These are phyloP conservation scores for Oryza glaberrima DNA, from an alignment of 176 grass and related monocot genomes.

Conservation along the genomic window DNA sequence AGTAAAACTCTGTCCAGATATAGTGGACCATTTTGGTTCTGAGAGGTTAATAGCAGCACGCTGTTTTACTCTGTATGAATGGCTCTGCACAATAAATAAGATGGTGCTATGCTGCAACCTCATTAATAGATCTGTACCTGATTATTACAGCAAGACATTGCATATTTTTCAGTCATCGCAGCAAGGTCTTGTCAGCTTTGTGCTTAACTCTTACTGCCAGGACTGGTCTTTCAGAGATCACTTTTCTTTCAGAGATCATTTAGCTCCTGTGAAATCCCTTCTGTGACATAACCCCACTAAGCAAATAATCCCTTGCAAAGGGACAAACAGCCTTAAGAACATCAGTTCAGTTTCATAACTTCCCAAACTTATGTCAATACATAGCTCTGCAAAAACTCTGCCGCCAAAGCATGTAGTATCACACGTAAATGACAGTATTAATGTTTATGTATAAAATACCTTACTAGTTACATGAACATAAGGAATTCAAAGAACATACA, in stretches of 20 bases:
- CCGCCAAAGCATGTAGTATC: not conserved
- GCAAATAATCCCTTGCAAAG: not conserved
- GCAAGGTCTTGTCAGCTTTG: not conserved
- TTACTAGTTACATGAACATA: not conserved
- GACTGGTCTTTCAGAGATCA: not conserved
- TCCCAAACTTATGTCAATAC: not conserved
- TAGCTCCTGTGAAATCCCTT: not conserved
- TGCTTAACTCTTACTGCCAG: not conserved
- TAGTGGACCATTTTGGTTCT: not conserved
- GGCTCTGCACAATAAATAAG: not conserved
- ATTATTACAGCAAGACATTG: conserved; percentile 1
- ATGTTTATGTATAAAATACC: not conserved
- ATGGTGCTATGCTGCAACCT: not conserved
- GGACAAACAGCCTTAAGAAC: not conserved
- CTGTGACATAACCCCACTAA: not conserved
- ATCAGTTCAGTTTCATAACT: not conserved
- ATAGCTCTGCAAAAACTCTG: not conserved
- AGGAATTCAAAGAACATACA: not conserved
- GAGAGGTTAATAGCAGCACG: not conserved
- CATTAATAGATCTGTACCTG: not conserved
- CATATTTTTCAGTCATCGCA: not conserved
- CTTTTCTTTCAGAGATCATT: not conserved
- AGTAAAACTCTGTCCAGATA: not conserved
- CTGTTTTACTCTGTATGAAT: not conserved
- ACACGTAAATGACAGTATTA: not conserved